Evolutionary conservation across 2,329 filamentous ascomycete species (phyloP), one percentile per base, ranked within the genome.

Genomic region (Pestalotiopsis sp.): DNA sequence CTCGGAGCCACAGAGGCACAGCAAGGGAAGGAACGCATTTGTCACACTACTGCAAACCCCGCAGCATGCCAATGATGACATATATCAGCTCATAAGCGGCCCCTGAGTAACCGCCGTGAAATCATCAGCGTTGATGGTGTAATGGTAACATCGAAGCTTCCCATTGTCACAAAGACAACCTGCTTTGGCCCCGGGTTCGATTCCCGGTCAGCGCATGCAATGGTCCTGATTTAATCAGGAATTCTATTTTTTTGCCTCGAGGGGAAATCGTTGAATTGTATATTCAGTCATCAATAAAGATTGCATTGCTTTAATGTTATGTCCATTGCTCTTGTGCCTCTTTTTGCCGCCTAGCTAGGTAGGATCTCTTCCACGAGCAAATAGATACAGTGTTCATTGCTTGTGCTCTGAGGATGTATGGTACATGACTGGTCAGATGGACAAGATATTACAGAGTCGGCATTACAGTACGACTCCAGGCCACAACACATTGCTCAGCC

Each of bases 61-160:
- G 45, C 36, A 66, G 14, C 52, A 56, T 61, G 59, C 27, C 23
- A 39, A 27, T 27, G 13, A 38, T 36, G 59, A 20, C 59, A 56
- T 13, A 3, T 27, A 13, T 39, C 2, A 36, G 64, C 23, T 25
- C 23, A 23, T 31, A 58, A 38, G 25, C 23, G 4, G 20, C 2
- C 23, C 27, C 25, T 23, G 23, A 27, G 3, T 36, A 27, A 62
- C 9, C 17, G 17, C 13, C 31, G 27, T 36, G 20, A 17, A 23
- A 56, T 20, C 52, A 64, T 62, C 52, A 66, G 75, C 75, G 72
- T 68, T 72, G 67, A 69, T 77, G 73, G 75, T 78, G 76, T 77
- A 78, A 71, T 72, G 77, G 77, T 78, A 79, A 74, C 78, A 78
- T 79, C 72, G 70, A 71, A 72, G 77, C 76, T 79, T 79, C 78